phyloP scores from a whole-genome alignment of 2,329 filamentous ascomycete species.

The Sporothrix dimorphospora region DNA sequence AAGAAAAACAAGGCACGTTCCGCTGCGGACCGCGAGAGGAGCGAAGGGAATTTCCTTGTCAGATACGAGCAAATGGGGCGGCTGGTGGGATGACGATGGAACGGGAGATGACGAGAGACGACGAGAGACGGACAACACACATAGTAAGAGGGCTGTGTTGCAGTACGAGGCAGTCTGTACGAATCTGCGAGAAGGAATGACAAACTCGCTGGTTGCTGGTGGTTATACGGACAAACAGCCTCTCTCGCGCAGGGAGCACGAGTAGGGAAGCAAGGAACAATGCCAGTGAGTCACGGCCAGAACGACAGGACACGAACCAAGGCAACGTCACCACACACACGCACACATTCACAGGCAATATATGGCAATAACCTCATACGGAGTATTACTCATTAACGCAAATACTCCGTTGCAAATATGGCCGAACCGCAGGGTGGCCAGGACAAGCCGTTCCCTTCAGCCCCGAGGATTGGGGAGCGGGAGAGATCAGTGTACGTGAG shows the following conservation, averaged over 20 bases:
- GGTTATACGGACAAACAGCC: not conserved
- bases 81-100: not conserved
- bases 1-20: not conserved
- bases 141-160: not conserved
- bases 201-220: not conserved
- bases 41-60: too few species aligned
- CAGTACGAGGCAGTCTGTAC: not conserved
- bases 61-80: too few species aligned
- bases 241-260: too few species aligned
- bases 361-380: too few species aligned
- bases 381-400: not conserved
- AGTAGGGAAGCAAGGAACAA: too few species aligned
- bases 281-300: not conserved
- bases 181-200: slow-evolving; percentile 11
- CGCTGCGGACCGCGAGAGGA: not conserved
- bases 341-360: not conserved
- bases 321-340: slow-evolving; percentile 19
- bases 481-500: not conserved
- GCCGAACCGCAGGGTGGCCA: not conserved
- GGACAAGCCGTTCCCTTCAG: not conserved
- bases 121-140: slow-evolving; percentile 16
- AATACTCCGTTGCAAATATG: not conserved
- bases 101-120: slow-evolving; percentile 6
- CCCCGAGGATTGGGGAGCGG: not conserved
- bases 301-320: slow-evolving; percentile 2